These are phyloP conservation scores for Xenosphaeropsis pyriputrescens DNA, from an alignment of 2,329 filamentous ascomycete species.

Conservation along the genomic window DNA sequence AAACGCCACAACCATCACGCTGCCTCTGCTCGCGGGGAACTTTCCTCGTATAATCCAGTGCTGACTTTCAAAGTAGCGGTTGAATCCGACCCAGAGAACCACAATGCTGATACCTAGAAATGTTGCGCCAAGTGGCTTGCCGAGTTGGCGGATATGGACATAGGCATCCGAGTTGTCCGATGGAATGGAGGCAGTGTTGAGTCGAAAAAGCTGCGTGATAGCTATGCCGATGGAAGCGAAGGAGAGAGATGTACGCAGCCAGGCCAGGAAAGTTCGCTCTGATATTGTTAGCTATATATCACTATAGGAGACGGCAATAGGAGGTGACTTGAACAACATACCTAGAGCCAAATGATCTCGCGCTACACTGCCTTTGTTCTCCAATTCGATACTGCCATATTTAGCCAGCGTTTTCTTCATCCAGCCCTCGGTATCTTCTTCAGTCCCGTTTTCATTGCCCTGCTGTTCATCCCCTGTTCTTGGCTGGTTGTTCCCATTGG, in stretches of 20 bases:
- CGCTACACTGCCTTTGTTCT: slow-evolving; percentile 76
- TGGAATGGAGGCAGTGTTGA: slow-evolving; percentile 47
- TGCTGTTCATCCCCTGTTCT: background rate
- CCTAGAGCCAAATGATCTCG: slow-evolving; percentile 70
- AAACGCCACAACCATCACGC: slow-evolving; percentile 53
- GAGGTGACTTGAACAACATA: slow-evolving; percentile 20
- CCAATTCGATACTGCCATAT: slow-evolving; percentile 49
- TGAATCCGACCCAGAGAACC: slow-evolving; percentile 62
- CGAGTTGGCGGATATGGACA: slow-evolving; percentile 41
- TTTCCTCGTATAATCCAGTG: slow-evolving; percentile 69
- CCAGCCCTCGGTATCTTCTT: slow-evolving; percentile 26
- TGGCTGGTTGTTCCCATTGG: background rate
- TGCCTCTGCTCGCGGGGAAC: slow-evolving; percentile 65
- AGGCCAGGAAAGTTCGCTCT: slow-evolving; percentile 78
- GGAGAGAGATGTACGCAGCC: slow-evolving; percentile 68
- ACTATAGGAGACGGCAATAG: background rate
- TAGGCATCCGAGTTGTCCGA: slow-evolving; percentile 15
- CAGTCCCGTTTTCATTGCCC: slow-evolving; percentile 3
- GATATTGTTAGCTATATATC: background rate
- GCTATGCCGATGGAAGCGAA: slow-evolving; percentile 76
- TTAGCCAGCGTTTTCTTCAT: slow-evolving; percentile 31
- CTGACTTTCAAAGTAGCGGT: slow-evolving; percentile 65
- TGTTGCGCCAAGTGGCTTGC: slow-evolving; percentile 61
- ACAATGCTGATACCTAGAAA: slow-evolving; percentile 66
- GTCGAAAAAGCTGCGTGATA: slow-evolving; percentile 71